Percentiles rank a stretch among this genome's conserved stretches.
phyloP scores from a whole-genome alignment of 1,284 basidiomycete species.

The Pseudozyma tsukubaensis region DNA sequence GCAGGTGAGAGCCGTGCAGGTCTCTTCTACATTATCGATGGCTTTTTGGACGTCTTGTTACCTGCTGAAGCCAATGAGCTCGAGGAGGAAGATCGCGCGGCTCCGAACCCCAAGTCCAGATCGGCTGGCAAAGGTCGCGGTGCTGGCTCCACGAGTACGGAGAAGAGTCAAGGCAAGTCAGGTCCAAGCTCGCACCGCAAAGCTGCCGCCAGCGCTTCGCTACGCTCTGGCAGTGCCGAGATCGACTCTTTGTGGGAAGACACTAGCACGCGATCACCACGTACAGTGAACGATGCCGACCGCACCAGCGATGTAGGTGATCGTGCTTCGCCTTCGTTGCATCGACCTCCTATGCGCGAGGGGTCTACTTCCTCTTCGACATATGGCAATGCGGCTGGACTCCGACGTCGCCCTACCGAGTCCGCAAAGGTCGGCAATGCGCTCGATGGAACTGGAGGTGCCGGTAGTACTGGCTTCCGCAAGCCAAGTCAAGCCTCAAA shows the following conservation, averaged over 20 bases:
- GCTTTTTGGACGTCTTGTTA: conserved; percentile 90
- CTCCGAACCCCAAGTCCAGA: conserved; percentile 9
- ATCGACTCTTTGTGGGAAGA: conserved; percentile 13
- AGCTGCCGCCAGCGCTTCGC: conserved; percentile 8
- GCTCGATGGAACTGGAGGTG: conserved; percentile 54
- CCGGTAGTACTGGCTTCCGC: conserved; percentile 9
- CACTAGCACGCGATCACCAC: conserved; percentile 7
- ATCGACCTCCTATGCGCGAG: conserved; percentile 22
- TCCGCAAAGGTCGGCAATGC: conserved; percentile 58
- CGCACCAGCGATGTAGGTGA: conserved; percentile 13
- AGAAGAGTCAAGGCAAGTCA: neutral
- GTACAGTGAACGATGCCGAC: conserved; percentile 24
- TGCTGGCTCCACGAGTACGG: neutral
- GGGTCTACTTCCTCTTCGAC: conserved; percentile 27
- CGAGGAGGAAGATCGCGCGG: conserved; percentile 64
- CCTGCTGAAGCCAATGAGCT: conserved; percentile 71
- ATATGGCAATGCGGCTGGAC: conserved; percentile 3
- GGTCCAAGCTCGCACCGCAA: conserved; percentile 10
- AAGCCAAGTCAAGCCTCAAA: conserved; percentile 22
- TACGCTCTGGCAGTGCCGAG: conserved; percentile 20
- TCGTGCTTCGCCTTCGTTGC: conserved; percentile 1
- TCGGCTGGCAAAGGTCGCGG: conserved; percentile 1
- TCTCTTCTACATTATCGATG: conserved; percentile 97
- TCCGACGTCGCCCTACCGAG: conserved; percentile 35
- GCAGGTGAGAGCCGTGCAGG: conserved; percentile 92